Percentiles rank a stretch among this genome's conserved stretches.
phyloP scores from a whole-genome alignment of 1,284 basidiomycete genomes.

The Neonothopanus nambi region DNA sequence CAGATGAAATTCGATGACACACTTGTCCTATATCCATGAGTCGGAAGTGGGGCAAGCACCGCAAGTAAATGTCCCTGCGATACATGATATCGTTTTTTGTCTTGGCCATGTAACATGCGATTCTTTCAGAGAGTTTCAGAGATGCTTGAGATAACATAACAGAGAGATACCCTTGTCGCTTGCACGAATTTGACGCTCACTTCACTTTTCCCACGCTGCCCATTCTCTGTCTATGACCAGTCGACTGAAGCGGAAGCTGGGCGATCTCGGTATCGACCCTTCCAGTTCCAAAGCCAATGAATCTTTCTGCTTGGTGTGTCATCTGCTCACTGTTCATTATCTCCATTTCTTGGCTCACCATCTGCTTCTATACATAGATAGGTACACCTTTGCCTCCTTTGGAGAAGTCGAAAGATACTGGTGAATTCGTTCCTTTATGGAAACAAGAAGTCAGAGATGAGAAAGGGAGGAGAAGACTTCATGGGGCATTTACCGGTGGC shows the following conservation, averaged over 20 bases:
- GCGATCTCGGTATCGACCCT: slow-evolving; percentile 75
- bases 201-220: too few species aligned
- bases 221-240: slow-evolving; percentile 44
- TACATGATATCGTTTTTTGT: too few species aligned
- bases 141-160: too few species aligned
- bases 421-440: slow-evolving; percentile 96
- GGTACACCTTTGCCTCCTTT: slow-evolving; percentile 91
- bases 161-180: too few species aligned
- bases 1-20: too few species aligned
- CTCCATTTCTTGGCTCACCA: slow-evolving; percentile 6
- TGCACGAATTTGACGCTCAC: too few species aligned
- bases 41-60: too few species aligned
- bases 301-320: slow-evolving; percentile 80
- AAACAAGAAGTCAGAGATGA: slow-evolving; percentile 97
- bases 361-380: slow-evolving; percentile 50
- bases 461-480: slow-evolving; percentile 87
- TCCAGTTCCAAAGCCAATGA: slow-evolving; percentile 74
- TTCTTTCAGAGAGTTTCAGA: too few species aligned
- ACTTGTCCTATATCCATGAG: too few species aligned
- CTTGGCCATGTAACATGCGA: too few species aligned
- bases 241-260: slow-evolving; percentile 76
- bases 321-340: slow-evolving; percentile 9
- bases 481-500: slow-evolving; percentile 98
- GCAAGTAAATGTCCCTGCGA: too few species aligned
- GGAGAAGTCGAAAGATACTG: slow-evolving; percentile 84